Evolutionary conservation across 1,139 yeast genomes (phyloP).

Genomic region (Arxiozyma telluris): DNA sequence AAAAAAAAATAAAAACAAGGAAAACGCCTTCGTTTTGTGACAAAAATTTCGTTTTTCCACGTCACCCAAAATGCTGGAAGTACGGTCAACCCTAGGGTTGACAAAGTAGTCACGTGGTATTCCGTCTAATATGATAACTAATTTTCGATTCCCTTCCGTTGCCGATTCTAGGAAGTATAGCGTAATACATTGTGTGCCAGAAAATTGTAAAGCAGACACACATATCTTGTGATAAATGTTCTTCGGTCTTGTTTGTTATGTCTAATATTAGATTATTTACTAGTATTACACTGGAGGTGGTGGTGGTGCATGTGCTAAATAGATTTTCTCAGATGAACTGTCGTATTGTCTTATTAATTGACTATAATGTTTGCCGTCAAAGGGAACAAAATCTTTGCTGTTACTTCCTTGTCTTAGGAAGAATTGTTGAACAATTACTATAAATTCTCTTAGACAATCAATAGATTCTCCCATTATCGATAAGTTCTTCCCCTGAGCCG

Average conservation of each 20-base stretch:
- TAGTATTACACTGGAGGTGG: conserved; percentile 20
- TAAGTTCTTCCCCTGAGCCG: conserved; percentile 30
- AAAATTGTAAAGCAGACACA: neutral
- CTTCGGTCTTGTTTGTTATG: neutral
- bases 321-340: conserved; percentile 23
- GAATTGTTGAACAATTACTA: conserved; percentile 25
- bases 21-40: neutral
- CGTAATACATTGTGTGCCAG: too few species aligned
- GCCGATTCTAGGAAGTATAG: too few species aligned
- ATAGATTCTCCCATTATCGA: conserved; percentile 36
- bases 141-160: too few species aligned
- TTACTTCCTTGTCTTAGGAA: conserved; percentile 18
- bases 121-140: neutral
- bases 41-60: neutral
- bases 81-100: neutral
- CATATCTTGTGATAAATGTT: neutral
- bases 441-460: conserved; percentile 33
- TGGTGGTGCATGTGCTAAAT: conserved; percentile 29
- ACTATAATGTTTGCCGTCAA: conserved; percentile 16
- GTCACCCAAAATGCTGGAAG: neutral
- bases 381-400: neutral
- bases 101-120: neutral
- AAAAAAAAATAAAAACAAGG: too few species aligned
- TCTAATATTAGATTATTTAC: too few species aligned
- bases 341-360: conserved; percentile 20